Conservation (phyloP, 2,329 filamentous ascomycete genomes). For the Aspergillus terreus region DNA sequence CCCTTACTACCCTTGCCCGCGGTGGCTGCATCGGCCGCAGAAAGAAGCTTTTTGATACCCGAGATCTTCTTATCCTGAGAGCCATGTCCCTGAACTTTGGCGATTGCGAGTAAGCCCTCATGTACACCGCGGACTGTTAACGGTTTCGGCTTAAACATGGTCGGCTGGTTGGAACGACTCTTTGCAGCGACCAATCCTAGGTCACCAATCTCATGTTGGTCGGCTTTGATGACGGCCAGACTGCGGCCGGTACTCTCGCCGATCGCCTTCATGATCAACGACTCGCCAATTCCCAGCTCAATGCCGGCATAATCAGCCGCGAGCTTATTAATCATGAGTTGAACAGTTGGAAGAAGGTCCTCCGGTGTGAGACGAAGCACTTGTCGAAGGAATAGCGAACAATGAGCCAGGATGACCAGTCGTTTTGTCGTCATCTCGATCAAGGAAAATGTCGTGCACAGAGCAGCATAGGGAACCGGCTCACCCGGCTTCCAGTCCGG, state of each 20-base stretch:
- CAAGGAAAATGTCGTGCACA: conserved; percentile 91
- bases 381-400: conserved; percentile 85
- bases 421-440: conserved; percentile 94
- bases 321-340: conserved; percentile 97
- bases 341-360: conserved; percentile 81
- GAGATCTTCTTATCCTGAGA: conserved; percentile 89
- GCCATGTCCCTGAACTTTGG: conserved; percentile 79
- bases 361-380: conserved; percentile 86
- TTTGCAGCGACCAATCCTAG: conserved; percentile 92
- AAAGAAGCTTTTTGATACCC: conserved; percentile 93
- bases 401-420: conserved; percentile 81
- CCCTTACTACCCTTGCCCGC: conserved; percentile 62
- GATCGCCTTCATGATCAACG: conserved; percentile 97
- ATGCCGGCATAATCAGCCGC: conserved; percentile 95
- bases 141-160: conserved; percentile 96
- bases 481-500: conserved; percentile 89
- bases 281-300: conserved; percentile 97
- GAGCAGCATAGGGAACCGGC: conserved; percentile 87
- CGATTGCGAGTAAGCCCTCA: conserved; percentile 81
- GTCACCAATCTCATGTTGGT: conserved; percentile 95
- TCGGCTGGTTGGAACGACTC: conserved; percentile 89
- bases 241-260: conserved; percentile 90
- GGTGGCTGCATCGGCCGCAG: conserved; percentile 73
- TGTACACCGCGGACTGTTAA: conserved; percentile 84
- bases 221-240: conserved; percentile 83